These are phyloP conservation scores for Xerocomus amazonicus DNA, from an alignment of 1,284 basidiomycete species.

Conservation along the genomic window DNA sequence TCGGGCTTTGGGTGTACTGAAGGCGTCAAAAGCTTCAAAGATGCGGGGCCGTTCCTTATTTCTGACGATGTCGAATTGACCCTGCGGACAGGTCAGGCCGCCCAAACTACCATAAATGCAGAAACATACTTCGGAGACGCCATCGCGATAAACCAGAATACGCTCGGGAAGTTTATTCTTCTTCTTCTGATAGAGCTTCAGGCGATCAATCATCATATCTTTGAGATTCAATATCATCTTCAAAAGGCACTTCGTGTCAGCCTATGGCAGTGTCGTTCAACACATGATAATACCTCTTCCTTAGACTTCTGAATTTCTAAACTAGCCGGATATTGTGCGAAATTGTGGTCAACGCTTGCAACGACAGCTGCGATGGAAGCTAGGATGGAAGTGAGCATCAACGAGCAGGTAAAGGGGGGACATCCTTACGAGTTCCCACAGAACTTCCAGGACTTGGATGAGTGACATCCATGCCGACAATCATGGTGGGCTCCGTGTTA, in stretches of 20 bases:
- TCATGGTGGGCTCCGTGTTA: constrained; percentile 58
- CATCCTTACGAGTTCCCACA: constrained; percentile 45
- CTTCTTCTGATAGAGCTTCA: constrained; percentile 48
- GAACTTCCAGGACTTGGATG: constrained; percentile 70
- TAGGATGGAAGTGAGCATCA: constrained; percentile 3
- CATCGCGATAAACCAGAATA: constrained; percentile 73
- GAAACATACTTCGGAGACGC: constrained; percentile 62
- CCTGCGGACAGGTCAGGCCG: constrained; percentile 39
- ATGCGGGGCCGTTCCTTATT: constrained; percentile 63
- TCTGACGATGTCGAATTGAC: constrained; percentile 69
- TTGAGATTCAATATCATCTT: constrained; percentile 70
- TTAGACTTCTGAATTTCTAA: constrained; percentile 68
- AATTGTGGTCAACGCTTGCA: constrained; percentile 60
- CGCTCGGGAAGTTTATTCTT: constrained; percentile 53
- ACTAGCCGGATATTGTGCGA: constrained; percentile 67
- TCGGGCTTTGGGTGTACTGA: constrained; percentile 37
- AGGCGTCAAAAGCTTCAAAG: constrained; percentile 53
- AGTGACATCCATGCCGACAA: constrained; percentile 82
- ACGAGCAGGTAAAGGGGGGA: too few relatives aligned
- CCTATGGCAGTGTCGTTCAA: background rate
- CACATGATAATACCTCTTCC: constrained; percentile 54
- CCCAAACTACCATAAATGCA: background rate
- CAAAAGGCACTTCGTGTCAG: background rate
- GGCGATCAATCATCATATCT: constrained; percentile 66
- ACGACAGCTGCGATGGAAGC: constrained; percentile 82